Evolutionary conservation across 352 stramenopile species (phyloP).

Genomic region (Phytophthora vignae): DNA sequence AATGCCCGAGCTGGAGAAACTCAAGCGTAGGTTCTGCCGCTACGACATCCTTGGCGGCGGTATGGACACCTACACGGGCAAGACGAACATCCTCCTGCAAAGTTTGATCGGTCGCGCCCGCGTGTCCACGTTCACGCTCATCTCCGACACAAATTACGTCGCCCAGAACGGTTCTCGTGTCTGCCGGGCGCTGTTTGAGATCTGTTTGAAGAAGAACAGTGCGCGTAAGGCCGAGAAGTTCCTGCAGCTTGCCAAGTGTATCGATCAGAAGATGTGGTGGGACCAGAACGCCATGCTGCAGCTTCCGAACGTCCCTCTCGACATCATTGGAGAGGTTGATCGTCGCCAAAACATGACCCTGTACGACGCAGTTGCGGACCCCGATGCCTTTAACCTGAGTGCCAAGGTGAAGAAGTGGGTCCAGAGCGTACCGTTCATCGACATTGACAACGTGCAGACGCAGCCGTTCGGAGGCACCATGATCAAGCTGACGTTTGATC

Average conservation of each 20-base stretch:
- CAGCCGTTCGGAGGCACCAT: slow-evolving; percentile 97
- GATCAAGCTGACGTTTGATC: slow-evolving; percentile 91
- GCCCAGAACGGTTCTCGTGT: slow-evolving; percentile 98
- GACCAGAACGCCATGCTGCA: slow-evolving; percentile 95
- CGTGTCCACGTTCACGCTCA: slow-evolving; percentile 97
- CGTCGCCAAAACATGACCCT: slow-evolving; percentile 64
- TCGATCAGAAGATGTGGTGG: slow-evolving; percentile 98
- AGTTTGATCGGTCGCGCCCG: slow-evolving; percentile 70
- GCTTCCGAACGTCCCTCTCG: slow-evolving; percentile 90
- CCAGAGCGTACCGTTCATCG: slow-evolving; percentile 69
- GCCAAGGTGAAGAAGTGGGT: slow-evolving; percentile 80
- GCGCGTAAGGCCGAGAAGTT: slow-evolving; percentile 92
- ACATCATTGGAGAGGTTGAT: slow-evolving; percentile 91
- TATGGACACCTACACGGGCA: slow-evolving; percentile 93
- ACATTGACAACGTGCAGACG: slow-evolving; percentile 76
- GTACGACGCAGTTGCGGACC: slow-evolving; percentile 63
- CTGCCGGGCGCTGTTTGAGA: slow-evolving; percentile 98
- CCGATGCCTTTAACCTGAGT: slow-evolving; percentile 48
- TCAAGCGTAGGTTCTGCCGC: slow-evolving; percentile 90
- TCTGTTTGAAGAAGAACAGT: slow-evolving; percentile 94
- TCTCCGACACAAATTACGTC: slow-evolving; percentile 99
- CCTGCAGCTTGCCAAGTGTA: slow-evolving; percentile 96
- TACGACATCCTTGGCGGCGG: slow-evolving; percentile 91
- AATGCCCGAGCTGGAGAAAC: slow-evolving; percentile 93
- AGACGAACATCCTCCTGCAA: slow-evolving; percentile 98